Base-by-base conservation (phyloP, 192 early-diverging fungal genomes). In the Coemansia sp. region DNA sequence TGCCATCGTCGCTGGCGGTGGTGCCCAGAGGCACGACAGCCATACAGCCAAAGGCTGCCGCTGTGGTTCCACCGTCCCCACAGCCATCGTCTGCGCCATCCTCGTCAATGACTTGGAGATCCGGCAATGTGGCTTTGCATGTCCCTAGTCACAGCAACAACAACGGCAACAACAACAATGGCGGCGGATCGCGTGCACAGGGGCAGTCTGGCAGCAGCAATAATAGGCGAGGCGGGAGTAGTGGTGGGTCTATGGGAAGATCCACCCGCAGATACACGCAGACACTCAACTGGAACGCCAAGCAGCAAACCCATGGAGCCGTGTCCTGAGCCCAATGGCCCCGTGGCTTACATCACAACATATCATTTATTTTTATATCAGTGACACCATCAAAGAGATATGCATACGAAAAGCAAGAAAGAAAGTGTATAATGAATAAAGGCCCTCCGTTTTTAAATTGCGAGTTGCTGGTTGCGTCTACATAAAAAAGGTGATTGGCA, bases 221-320 rank as follows among this genome's bases (percentile, higher is more conserved):
- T 3, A 26, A 3, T 3, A 26, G 26, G 26, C 26, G 26, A 26
- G 51, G 51, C 18, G 47, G 52, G 8, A 22, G 52, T 41, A 61
- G 64, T 41, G 47, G 47, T 40, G 57, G 65, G 6, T 42, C 66
- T 6, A 19, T 43, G 6, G 62, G 40, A n/a, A 48, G 61, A 48
- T 54, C 64, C 39, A 59, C 54, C 19, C 76, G 76, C 41, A 68
- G 71, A 18, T 66, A 66, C 54, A 69, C 76, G 5, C 76, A 78
- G 55, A 63, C 76, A 22, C 61, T 62, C 63, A 61, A 55, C 41
- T 69, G 74, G 65, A 71, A 55, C 22, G 18, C 45, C 41, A 62
- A 66, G 8, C 68, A 66, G 13, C 63, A 43, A 37, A 37, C n/a
- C 12, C 10, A 61, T n/a, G 22, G 41, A 22, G 68, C 48, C 40